These are phyloP conservation scores for Penicillium corylophilum DNA, from an alignment of 2,329 filamentous ascomycete species.

Conservation along the genomic window DNA sequence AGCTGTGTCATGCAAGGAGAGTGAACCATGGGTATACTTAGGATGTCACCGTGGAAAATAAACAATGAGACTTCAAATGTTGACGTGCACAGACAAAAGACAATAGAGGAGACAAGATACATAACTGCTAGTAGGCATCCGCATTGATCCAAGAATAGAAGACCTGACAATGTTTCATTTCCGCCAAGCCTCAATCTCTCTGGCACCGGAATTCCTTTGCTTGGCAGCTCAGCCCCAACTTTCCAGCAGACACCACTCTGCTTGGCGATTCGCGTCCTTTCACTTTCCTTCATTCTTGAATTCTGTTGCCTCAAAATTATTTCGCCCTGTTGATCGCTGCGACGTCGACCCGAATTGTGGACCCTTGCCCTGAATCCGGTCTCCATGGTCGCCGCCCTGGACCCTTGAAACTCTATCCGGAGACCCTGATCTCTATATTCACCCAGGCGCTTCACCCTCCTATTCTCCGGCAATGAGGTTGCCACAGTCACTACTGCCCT, in stretches of 20 bases:
- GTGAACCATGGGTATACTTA: no score
- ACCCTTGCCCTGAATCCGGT: slow-evolving; percentile 6
- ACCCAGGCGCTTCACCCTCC: not conserved
- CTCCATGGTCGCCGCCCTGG: slow-evolving; percentile 12
- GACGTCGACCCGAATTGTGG: slow-evolving; percentile 7
- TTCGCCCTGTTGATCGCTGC: not conserved
- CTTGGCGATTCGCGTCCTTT: not conserved
- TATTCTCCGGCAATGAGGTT: slow-evolving; percentile 21
- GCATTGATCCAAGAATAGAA: not conserved
- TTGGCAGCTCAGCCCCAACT: not conserved
- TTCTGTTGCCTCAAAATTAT: not conserved
- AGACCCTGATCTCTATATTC: slow-evolving; percentile 8
- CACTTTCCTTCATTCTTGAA: not conserved
- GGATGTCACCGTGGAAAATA: no score
- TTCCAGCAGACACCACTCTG: not conserved
- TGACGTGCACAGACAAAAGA: no score
- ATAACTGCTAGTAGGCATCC: no score
- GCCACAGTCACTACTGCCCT: slow-evolving; percentile 12
- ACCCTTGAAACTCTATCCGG: slow-evolving; percentile 17
- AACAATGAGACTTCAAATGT: no score
- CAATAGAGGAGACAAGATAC: no score
- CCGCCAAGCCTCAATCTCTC: not conserved
- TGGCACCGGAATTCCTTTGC: not conserved
- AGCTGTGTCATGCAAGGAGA: no score
- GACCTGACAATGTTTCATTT: not conserved